Percentiles rank a stretch among this genome's conserved stretches.
Conservation (phyloP, 2,329 filamentous ascomycete genomes). For the Paramyrothecium roridum region DNA sequence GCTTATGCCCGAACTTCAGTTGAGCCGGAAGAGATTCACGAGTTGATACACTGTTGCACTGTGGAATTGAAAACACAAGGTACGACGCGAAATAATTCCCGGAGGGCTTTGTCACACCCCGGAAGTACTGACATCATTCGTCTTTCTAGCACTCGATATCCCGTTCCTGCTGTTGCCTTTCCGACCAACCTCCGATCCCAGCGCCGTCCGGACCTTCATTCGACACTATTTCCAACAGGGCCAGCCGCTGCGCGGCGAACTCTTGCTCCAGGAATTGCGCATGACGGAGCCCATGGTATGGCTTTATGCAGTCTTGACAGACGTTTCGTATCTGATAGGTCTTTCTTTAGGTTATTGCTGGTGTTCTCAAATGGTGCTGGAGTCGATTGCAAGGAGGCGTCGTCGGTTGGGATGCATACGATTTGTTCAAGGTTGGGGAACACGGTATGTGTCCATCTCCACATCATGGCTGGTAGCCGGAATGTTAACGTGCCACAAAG, state of each 20-base stretch:
- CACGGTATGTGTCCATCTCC: conserved; percentile 54
- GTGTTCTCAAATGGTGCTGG: conserved; percentile 98
- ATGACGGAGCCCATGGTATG: conserved; percentile 91
- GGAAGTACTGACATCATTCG: not conserved
- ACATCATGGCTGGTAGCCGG: conserved; percentile 6
- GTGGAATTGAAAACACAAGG: conserved; percentile 92
- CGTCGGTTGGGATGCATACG: conserved; percentile 95
- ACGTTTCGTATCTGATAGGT: conserved; percentile 16
- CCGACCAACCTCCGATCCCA: conserved; percentile 87
- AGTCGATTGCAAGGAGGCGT: conserved; percentile 85
- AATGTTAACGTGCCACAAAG: conserved; percentile 42
- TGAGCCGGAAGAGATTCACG: conserved; percentile 85
- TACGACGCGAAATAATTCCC: conserved; percentile 41
- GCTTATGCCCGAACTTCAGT: conserved; percentile 81
- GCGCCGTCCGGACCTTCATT: conserved; percentile 86
- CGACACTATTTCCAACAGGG: conserved; percentile 82
- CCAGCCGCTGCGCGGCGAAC: conserved; percentile 64
- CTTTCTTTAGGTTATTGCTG: conserved; percentile 75
- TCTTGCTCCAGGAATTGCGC: conserved; percentile 79
- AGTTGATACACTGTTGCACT: conserved; percentile 80
- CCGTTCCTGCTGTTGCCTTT: conserved; percentile 94
- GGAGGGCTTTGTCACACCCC: not conserved
- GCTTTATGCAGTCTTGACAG: not conserved
- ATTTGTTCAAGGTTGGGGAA: conserved; percentile 92
- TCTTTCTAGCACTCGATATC: conserved; percentile 68